Percentiles rank a stretch among this genome's conserved stretches.
Evolutionary conservation across 192 early-diverging fungal species (phyloP).

Genomic region (Coemansia sp.): DNA sequence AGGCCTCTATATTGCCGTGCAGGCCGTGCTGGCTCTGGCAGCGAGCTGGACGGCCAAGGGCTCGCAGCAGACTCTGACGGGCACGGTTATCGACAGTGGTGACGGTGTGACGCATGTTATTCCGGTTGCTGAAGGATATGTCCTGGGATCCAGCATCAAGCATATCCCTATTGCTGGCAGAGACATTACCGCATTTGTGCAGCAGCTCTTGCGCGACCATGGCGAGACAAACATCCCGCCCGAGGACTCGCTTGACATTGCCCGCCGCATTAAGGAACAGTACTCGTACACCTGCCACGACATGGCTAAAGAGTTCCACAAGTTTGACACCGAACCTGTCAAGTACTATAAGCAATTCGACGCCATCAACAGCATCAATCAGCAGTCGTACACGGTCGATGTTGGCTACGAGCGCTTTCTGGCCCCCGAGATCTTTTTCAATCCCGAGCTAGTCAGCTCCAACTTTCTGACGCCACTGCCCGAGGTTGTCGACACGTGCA

Average conservation of each 20-base stretch:
- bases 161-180: slow-evolving; percentile 98
- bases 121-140: slow-evolving; percentile 97
- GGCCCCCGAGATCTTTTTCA: slow-evolving; percentile 99
- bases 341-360: slow-evolving; percentile 89
- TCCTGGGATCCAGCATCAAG: slow-evolving; percentile 96
- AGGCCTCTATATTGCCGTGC: slow-evolving; percentile 98
- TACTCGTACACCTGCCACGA: slow-evolving; percentile 96
- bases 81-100: slow-evolving; percentile 97
- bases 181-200: slow-evolving; percentile 97
- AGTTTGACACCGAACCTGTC: slow-evolving; percentile 84
- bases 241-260: slow-evolving; percentile 93
- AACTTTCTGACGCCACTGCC: slow-evolving; percentile 96
- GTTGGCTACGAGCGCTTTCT: slow-evolving; percentile 98
- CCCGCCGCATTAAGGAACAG: slow-evolving; percentile 94
- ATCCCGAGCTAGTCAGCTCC: slow-evolving; percentile 95
- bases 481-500: slow-evolving; percentile 92
- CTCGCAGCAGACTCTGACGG: slow-evolving; percentile 84
- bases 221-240: slow-evolving; percentile 92
- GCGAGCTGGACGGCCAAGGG: slow-evolving; percentile 91
- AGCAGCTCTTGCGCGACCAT: slow-evolving; percentile 95
- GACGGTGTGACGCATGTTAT: slow-evolving; percentile 99
- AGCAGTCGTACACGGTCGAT: slow-evolving; percentile 86
- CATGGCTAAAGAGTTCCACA: slow-evolving; percentile 96
- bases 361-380: slow-evolving; percentile 80
- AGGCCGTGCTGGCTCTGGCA: slow-evolving; percentile 96